Percentiles rank a stretch among this genome's conserved stretches.
Evolutionary conservation across 1,284 basidiomycete genomes (phyloP).

Genomic region (Naganishia sp.): DNA sequence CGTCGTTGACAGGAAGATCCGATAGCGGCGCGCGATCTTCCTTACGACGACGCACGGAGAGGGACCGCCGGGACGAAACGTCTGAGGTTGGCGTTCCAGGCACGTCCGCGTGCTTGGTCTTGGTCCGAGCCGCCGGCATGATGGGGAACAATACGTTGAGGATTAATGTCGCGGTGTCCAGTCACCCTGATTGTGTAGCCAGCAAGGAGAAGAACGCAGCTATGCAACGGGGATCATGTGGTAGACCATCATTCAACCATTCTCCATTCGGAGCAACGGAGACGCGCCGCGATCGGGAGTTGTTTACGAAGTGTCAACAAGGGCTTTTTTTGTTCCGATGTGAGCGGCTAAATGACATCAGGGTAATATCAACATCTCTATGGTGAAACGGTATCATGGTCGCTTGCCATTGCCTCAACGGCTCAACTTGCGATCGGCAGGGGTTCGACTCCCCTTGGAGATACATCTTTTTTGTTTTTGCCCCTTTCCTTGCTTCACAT

Average conservation of each 20-base stretch:
- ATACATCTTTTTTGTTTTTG: not conserved
- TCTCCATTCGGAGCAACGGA: not conserved
- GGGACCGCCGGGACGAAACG: slow-evolving; percentile 13
- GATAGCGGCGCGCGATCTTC: slow-evolving; percentile 6
- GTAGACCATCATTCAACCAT: not conserved
- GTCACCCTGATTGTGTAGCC: not conserved
- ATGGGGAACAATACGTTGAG: not conserved
- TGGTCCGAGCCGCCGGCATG: slow-evolving; percentile 14
- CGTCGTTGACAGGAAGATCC: slow-evolving; percentile 12
- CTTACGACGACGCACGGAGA: slow-evolving; percentile 3
- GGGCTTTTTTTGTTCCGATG: too few relatives aligned
- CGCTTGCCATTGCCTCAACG: slow-evolving; percentile 24
- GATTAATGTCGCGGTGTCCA: not conserved
- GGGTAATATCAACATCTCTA: slow-evolving; percentile 21
- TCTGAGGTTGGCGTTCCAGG: slow-evolving; percentile 19
- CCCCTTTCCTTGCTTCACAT: not conserved
- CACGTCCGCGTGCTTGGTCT: not conserved
- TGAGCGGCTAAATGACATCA: too few relatives aligned
- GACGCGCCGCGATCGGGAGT: not conserved
- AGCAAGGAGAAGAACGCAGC: not conserved
- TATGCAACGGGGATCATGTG: not conserved
- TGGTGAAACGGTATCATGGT: slow-evolving; percentile 30
- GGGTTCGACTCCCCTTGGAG: slow-evolving; percentile 24
- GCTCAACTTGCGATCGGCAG: slow-evolving; percentile 18
- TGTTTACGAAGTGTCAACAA: not conserved